Conservation (phyloP, 1,139 yeast genomes). For the Scheffersomyces illinoinensis region DNA sequence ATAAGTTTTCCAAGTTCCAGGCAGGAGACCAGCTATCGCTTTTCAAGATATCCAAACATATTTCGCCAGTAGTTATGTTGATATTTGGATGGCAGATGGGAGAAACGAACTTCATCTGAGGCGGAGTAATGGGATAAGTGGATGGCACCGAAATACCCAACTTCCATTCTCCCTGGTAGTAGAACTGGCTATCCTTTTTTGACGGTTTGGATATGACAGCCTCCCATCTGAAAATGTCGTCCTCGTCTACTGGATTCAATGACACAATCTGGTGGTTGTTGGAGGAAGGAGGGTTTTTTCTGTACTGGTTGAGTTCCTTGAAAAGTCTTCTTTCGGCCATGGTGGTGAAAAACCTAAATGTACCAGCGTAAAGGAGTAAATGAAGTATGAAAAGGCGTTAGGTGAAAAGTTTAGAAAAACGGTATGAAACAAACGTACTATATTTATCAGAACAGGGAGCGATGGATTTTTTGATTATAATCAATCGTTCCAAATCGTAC, state of each 20-base stretch:
- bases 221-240: conserved; percentile 54
- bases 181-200: conserved; percentile 38
- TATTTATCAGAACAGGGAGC: neutral
- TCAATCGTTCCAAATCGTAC: neutral
- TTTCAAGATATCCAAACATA: conserved; percentile 77
- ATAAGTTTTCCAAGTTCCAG: conserved; percentile 73
- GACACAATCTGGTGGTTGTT: conserved; percentile 38
- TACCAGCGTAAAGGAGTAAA: neutral
- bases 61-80: conserved; percentile 59
- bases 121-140: conserved; percentile 72
- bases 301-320: conserved; percentile 23
- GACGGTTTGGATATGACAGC: conserved; percentile 61
- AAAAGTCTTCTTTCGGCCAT: conserved; percentile 27
- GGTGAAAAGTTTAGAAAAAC: neutral
- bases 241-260: conserved; percentile 46
- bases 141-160: conserved; percentile 51
- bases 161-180: conserved; percentile 59
- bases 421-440: neutral
- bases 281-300: conserved; percentile 15
- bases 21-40: conserved; percentile 81
- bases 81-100: conserved; percentile 78
- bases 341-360: neutral
- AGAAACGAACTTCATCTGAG: conserved; percentile 58
- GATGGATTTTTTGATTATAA: neutral
- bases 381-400: neutral